Evolutionary conservation across 179 eudicot genomes (phyloP).

Genomic region (Beta macrorhiza): DNA sequence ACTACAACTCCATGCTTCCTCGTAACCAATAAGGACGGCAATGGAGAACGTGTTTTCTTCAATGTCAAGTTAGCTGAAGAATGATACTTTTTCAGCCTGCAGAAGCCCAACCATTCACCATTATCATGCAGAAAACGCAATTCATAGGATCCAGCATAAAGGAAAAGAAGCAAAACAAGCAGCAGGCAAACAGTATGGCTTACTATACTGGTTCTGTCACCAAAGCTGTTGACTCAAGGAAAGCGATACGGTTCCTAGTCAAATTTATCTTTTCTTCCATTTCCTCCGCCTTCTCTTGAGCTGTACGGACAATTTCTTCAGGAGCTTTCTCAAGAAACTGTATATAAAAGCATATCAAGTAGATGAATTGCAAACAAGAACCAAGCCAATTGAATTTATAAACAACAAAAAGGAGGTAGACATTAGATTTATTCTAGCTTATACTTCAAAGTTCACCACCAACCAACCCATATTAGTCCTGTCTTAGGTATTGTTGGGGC

Average conservation of each 20-base stretch:
- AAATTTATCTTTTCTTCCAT: conserved; percentile 78
- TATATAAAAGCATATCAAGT: conserved; percentile 8
- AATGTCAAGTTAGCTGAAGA: background rate
- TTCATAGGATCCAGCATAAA: background rate
- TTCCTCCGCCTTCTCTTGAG: conserved; percentile 76
- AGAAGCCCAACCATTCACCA: background rate
- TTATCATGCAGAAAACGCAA: background rate
- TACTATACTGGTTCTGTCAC: conserved; percentile 24
- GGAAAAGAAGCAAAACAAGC: background rate
- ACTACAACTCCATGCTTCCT: too few species aligned
- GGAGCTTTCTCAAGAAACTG: conserved; percentile 96
- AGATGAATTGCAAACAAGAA: background rate
- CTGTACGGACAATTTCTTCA: conserved; percentile 63
- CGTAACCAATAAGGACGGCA: background rate
- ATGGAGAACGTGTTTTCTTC: background rate
- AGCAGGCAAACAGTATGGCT: background rate
- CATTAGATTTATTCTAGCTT: background rate
- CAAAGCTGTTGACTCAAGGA: conserved; percentile 68
- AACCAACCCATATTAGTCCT: background rate
- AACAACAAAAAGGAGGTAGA: too few species aligned
- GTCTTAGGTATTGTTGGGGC: too few species aligned
- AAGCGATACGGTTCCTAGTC: conserved; percentile 68
- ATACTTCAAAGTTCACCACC: background rate
- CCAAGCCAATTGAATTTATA: too few species aligned
- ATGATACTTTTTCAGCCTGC: background rate